phyloP scores from a whole-genome alignment of 495 filamentous ascomycete species.

The Talaromyces wortmannii region DNA sequence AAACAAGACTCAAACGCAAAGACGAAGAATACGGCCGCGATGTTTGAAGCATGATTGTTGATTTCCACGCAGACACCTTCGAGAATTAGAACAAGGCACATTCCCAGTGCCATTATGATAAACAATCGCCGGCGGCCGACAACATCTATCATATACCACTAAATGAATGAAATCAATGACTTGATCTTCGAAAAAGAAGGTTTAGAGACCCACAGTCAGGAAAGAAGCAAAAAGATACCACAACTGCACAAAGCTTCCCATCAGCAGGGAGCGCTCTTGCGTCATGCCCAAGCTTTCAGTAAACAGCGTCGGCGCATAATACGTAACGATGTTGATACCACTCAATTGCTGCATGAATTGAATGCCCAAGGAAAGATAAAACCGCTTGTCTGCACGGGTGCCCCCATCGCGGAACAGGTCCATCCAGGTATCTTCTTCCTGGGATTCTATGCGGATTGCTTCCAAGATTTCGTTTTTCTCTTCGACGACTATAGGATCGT shows the following conservation, averaged over 20 bases:
- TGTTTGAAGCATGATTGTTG: constrained; percentile 8
- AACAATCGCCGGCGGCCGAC: constrained; percentile 10
- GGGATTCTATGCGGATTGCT: neutral
- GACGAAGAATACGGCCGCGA: constrained; percentile 22
- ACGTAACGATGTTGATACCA: constrained; percentile 26
- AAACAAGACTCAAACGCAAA: constrained; percentile 28
- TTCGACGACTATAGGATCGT: constrained; percentile 14
- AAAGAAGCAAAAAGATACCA: constrained; percentile 26
- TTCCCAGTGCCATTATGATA: constrained; percentile 24
- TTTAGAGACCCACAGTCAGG: constrained; percentile 12
- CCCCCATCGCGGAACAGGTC: constrained; percentile 17
- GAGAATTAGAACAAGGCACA: constrained; percentile 16
- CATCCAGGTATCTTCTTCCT: constrained; percentile 3
- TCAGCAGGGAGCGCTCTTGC: constrained; percentile 14
- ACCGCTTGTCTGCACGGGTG: constrained; percentile 17
- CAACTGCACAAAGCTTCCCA: constrained; percentile 16
- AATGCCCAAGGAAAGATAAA: constrained; percentile 23
- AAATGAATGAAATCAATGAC: neutral
- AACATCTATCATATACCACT: constrained; percentile 24
- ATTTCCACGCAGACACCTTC: constrained; percentile 19
- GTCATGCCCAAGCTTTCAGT: constrained; percentile 16
- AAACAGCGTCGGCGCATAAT: constrained; percentile 24
- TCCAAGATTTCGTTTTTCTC: constrained; percentile 10
- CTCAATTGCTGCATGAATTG: constrained; percentile 32
- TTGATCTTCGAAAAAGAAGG: too few relatives aligned